Base-by-base conservation (phyloP, 2,329 filamentous ascomycete genomes). In the Alternaria sp. region DNA sequence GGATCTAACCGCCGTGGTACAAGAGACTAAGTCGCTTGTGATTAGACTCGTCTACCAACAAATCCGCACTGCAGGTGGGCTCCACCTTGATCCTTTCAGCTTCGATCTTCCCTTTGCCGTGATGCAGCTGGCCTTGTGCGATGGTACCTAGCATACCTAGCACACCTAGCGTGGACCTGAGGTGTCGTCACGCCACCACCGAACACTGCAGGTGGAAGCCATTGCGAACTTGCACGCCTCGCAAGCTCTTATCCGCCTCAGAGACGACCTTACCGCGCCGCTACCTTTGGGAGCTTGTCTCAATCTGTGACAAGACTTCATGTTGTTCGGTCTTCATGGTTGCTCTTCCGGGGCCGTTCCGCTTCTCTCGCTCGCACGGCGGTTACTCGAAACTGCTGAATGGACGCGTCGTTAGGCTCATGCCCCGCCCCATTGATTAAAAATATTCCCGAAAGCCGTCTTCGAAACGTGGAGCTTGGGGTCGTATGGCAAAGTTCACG, bases 81-180 rank as follows among this genome's bases (percentile, higher is more conserved):
- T 48, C 17, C 44, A 46, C 29, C 21, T 34, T 34, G 5, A 46
- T 33, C 33, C 44, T 34, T 40, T 48, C 31, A 48, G 44, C 44
- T 48, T 48, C 44, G 21, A 48, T 34, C 44, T 48, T 36, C 14
- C 21, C 14, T 21, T 34, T 17, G 29, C 13, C 5, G 44, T 34
- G 44, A 34, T 34, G 44, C 31, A 24, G 23, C 21, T 21, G 21
- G 21, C 29, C 31, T 13, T 34, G n/a, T 17, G 44, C 14, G 31
- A 23, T 48, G 31, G 28, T 39, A 24, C 21, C 21, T 24, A 24
- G 21, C 21, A 31, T 77, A 77, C 40, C 76, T 75, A 49, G 34
- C 17, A 9, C 13, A 79, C 29, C 31, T 48, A 49, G 51, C 48
- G 28, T 21, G 23, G 34, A 52, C 26, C 17, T 42, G n/a, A 36